Evolutionary conservation across 2,329 filamentous ascomycete genomes (phyloP).

Genomic region (Lecanoromycetidae sp.): DNA sequence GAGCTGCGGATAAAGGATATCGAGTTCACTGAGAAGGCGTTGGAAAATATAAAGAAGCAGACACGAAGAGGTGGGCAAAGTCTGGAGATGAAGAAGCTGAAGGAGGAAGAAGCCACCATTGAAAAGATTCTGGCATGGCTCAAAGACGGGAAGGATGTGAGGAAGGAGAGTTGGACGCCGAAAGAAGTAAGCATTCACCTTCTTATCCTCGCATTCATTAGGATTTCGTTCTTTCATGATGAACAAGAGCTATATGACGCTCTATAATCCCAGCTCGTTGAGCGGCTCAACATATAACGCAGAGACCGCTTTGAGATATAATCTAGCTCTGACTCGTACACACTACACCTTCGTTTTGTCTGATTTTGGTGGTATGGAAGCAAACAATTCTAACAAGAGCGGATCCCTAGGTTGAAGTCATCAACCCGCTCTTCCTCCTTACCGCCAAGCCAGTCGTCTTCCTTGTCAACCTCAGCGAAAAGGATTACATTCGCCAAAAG

Average conservation of each 20-base stretch:
- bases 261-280: conserved; percentile 99
- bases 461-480: conserved; percentile 93
- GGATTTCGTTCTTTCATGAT: conserved; percentile 54
- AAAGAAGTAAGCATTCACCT: conserved; percentile 75
- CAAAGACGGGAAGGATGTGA: conserved; percentile 81
- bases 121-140: conserved; percentile 78
- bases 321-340: conserved; percentile 52
- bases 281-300: conserved; percentile 64
- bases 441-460: conserved; percentile 96
- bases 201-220: conserved; percentile 5
- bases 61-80: conserved; percentile 88
- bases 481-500: conserved; percentile 96
- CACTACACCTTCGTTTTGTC: conserved; percentile 11
- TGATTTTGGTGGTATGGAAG: background rate
- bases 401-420: conserved; percentile 70
- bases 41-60: conserved; percentile 86
- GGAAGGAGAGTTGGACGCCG: conserved; percentile 75
- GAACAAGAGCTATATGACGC: conserved; percentile 93
- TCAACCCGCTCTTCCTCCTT: conserved; percentile 91
- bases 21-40: conserved; percentile 92
- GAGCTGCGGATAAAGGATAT: conserved; percentile 97
- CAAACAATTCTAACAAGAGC: background rate
- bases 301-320: conserved; percentile 81
- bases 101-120: conserved; percentile 84
- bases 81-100: conserved; percentile 94